Base-by-base conservation (phyloP, 768 basidiomycete genomes). In the Tulasnella calospora region DNA sequence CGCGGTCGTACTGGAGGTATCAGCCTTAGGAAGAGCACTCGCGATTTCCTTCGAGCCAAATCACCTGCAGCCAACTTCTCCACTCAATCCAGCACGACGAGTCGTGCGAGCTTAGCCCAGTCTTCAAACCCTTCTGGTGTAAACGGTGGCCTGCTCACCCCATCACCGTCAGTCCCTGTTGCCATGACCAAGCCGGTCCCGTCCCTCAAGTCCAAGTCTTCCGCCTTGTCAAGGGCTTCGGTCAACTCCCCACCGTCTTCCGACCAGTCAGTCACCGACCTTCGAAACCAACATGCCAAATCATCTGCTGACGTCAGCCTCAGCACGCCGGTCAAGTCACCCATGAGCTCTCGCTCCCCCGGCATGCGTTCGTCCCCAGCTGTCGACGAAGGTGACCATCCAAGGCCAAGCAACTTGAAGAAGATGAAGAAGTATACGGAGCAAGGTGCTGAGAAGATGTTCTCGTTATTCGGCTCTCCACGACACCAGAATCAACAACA, bases 121-220 rank as follows among this genome's bases (percentile, higher is more conserved):
- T n/a, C 84, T 86, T 1, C 72, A 10, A 36, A 13, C 23, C 23
- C 47, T 23, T 78, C 51, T 40, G 71, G 69, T 72, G 38, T 44
- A 2, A 55, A 33, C 30, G 46, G n/a, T 44, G 89, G 90, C 30
- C 82, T 91, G 79, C 84, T 92, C 73, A 89, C 90, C 0, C 90
- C 92, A 0, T 90, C 93, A 0, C 86, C 88, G n/a, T 91, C 92
- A 8, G 84, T 85, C 38, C 87, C 86, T 17, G 86, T 87, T 36
- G n/a, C 12, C 27, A 85, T 86, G 8, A 80, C 83, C 15, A 80
- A 85, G 36, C 84, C 86, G 0, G 30, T 55, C 13, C 77, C 78
- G 30, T 94, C 93, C 15, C 85, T 95, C 80, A 93, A 90, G 83
- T 93, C 92, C 61, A 94, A 93, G 84, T 91, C 93, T 82, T 94